Conservation (phyloP, 352 stramenopile species). For the Plasmopara muralis region DNA sequence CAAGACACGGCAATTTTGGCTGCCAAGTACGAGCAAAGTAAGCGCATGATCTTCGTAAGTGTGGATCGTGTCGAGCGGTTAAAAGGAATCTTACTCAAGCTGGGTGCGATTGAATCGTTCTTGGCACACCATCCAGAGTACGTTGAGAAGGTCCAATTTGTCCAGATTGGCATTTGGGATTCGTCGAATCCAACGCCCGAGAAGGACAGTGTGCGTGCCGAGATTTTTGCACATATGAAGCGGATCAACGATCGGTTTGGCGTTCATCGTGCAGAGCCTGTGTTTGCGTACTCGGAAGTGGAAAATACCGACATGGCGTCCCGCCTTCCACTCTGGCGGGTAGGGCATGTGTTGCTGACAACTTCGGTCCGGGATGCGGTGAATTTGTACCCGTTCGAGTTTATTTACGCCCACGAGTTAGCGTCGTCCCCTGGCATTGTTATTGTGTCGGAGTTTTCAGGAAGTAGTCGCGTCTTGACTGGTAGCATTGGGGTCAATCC, state of each 20-base stretch:
- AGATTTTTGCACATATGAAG: conserved; percentile 53
- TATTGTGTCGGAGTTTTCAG: conserved; percentile 97
- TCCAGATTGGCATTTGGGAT: conserved; percentile 78
- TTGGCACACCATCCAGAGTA: conserved; percentile 78
- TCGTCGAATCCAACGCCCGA: conserved; percentile 65
- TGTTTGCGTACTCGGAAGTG: conserved; percentile 66
- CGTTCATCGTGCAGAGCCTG: conserved; percentile 30
- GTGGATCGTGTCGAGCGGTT: conserved; percentile 95
- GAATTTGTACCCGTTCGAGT: conserved; percentile 84
- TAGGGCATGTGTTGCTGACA: conserved; percentile 66
- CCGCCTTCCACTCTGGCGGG: conserved; percentile 62
- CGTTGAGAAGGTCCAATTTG: conserved; percentile 76
- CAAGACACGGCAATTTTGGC: conserved; percentile 35
- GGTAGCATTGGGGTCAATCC: conserved; percentile 97
- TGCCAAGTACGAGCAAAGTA: conserved; percentile 46
- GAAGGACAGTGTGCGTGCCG: conserved; percentile 50
- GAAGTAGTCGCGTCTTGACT: conserved; percentile 93
- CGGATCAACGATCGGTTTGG: conserved; percentile 70
- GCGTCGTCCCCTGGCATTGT: conserved; percentile 80
- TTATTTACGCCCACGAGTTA: conserved; percentile 78
- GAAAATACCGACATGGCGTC: conserved; percentile 78
- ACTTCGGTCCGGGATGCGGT: conserved; percentile 77
- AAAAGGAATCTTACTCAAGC: conserved; percentile 96
- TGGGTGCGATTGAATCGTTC: conserved; percentile 95
- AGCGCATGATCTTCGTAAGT: conserved; percentile 86